phyloP scores from a whole-genome alignment of 2,329 filamentous ascomycete genomes.

The Thelonectria blattea region DNA sequence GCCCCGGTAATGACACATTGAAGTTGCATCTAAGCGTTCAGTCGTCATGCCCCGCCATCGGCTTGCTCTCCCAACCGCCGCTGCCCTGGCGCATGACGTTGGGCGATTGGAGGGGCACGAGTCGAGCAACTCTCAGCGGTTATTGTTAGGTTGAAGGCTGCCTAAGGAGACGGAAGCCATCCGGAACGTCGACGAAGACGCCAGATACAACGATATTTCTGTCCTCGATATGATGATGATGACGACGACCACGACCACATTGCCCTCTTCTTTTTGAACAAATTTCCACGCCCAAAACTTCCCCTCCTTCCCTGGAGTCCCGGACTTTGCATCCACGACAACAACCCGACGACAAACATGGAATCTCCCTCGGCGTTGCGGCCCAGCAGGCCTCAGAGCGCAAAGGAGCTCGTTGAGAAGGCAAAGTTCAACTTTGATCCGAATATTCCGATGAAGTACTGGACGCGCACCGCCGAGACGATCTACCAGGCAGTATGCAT shows the following conservation, averaged over 20 bases:
- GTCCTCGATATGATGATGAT: constrained; percentile 4
- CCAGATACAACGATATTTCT: neutral
- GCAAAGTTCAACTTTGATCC: constrained; percentile 85
- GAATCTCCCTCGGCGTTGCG: constrained; percentile 40
- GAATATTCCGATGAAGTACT: constrained; percentile 77
- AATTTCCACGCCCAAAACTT: constrained; percentile 13
- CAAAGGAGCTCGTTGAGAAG: constrained; percentile 77
- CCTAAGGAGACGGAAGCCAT: constrained; percentile 2
- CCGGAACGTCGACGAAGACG: neutral
- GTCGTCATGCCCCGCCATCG: constrained; percentile 21
- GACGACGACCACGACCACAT: constrained; percentile 17
- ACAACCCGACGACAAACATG: constrained; percentile 30
- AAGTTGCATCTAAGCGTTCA: neutral
- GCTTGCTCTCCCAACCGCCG: neutral
- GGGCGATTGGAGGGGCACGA: constrained; percentile 17
- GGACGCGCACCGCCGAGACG: constrained; percentile 80
- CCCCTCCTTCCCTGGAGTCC: neutral
- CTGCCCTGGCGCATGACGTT: constrained; percentile 18
- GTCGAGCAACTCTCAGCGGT: constrained; percentile 1
- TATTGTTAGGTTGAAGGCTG: constrained; percentile 7
- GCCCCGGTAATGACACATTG: neutral
- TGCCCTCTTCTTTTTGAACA: constrained; percentile 12
- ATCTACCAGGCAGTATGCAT: constrained; percentile 75
- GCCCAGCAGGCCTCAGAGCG: constrained; percentile 63
- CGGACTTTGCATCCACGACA: neutral